Conservation (phyloP, 768 basidiomycete species). For the Calocybe gangraenosa region DNA sequence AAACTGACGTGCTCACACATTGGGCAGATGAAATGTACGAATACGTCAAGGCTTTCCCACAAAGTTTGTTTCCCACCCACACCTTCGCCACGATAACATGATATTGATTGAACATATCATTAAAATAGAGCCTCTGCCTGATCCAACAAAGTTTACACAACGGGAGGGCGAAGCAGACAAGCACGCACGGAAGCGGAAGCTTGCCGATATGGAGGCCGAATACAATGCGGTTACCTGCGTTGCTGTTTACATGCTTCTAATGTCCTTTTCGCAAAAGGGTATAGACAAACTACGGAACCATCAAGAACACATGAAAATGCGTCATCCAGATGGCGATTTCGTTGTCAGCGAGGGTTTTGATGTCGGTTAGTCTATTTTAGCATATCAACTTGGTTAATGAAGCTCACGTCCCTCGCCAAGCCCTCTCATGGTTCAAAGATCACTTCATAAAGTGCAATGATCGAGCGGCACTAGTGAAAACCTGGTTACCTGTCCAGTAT, state of each 20-base stretch:
- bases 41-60: conserved; percentile 78
- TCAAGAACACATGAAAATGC: conserved; percentile 81
- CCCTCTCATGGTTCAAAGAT: conserved; percentile 85
- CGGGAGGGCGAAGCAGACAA: conserved; percentile 71
- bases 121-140: conserved; percentile 67
- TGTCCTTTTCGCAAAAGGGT: conserved; percentile 91
- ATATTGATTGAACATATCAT: no score
- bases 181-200: conserved; percentile 62
- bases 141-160: conserved; percentile 70
- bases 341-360: conserved; percentile 77
- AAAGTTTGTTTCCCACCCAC: conserved; percentile 49
- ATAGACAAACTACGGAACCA: conserved; percentile 77
- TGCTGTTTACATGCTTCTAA: conserved; percentile 85
- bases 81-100: background rate
- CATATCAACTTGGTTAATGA: background rate
- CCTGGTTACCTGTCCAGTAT: conserved; percentile 81
- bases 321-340: conserved; percentile 70
- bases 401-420: conserved; percentile 31
- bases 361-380: conserved; percentile 50
- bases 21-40: conserved; percentile 97
- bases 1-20: conserved; percentile 88
- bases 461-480: conserved; percentile 83
- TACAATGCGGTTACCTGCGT: conserved; percentile 83
- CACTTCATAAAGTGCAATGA: conserved; percentile 95
- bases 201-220: conserved; percentile 76